A percentile compares a stretch with the other conserved stretches of the same genome.
phyloP scores from a whole-genome alignment of 2,329 filamentous ascomycete species.

The Fusarium guadeloupense region DNA sequence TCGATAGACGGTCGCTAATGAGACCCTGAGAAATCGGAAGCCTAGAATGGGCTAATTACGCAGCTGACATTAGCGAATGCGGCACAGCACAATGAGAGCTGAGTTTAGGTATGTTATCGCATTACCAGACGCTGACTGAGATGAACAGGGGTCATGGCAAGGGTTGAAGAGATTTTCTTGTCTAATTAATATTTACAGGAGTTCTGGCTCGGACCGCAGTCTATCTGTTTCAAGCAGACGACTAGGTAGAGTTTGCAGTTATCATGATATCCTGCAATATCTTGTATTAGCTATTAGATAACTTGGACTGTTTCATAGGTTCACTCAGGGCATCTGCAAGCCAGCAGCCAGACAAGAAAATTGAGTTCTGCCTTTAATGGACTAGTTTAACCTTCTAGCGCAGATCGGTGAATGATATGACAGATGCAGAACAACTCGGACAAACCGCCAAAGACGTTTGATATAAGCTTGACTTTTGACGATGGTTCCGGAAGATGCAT shows the following conservation, averaged over 20 bases:
- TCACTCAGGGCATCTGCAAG: slow-evolving; percentile 9
- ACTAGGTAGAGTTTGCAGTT: slow-evolving; percentile 11
- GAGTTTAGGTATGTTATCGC: slow-evolving; percentile 11
- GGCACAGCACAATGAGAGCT: neutral
- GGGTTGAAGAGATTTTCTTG: slow-evolving; percentile 1
- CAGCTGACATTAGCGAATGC: slow-evolving; percentile 12
- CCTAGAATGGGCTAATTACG: slow-evolving; percentile 10
- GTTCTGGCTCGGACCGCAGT: neutral
- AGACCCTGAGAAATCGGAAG: slow-evolving; percentile 17
- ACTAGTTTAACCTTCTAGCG: slow-evolving; percentile 20
- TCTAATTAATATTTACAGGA: neutral
- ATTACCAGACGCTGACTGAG: too few species aligned
- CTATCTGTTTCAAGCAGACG: neutral
- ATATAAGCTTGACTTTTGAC: neutral
- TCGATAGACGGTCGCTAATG: slow-evolving; percentile 8
- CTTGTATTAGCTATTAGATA: neutral
- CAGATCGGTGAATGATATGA: slow-evolving; percentile 24
- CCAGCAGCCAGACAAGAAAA: neutral
- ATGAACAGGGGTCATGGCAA: neutral
- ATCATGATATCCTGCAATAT: neutral
- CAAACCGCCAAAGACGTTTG: neutral
- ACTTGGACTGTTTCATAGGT: neutral
- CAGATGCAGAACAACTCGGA: slow-evolving; percentile 15
- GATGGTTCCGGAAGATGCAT: slow-evolving; percentile 14
- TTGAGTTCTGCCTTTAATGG: slow-evolving; percentile 28